Evolutionary conservation across 768 basidiomycete species (phyloP), one percentile per base, ranked within the genome.

Genomic region (Amanita rubescens): DNA sequence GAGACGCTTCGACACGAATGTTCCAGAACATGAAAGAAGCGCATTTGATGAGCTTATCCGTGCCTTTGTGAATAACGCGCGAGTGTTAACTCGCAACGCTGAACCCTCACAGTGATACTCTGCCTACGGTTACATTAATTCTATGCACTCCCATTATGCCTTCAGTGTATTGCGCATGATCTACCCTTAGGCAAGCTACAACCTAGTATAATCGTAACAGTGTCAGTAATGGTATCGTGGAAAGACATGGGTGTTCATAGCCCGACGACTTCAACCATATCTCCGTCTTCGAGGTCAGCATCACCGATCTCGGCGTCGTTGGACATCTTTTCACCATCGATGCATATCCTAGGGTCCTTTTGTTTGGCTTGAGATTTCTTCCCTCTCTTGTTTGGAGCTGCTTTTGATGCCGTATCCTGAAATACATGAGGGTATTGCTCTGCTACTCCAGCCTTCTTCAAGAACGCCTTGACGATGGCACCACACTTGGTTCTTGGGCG

Each of bases 1-100:
- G 41, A 84, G 83, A 64, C 80, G 89, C 15, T 77, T 76, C 10
- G 84, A 89, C 54, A 75, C 75, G 45, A 77, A 71, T 56, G 75
- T 67, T 55, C 67, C 77, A 25, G 85, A 87, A 65, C 71, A 71
- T 60, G 91, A 88, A 62, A 78, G 81, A 22, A 77, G 73, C 57
- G 83, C 84, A 5, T 98, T 94, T 64, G 91, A 97, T 65, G 90
- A 96, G 64, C 80, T 96, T 55, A 83, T 99, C 41, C 83, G 90
- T 44, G 90, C 89, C 12, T 90, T 96, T 58, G 84, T 99, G 47
- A 96, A 97, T 63, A 94, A 96, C 58, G 83, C 90, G 3, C 78
- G 96, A 57, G 93, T 96, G 69, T 68, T 97, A 44, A 84, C 85
- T 49, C 80, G 90, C 60, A 96, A 95, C 68, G 79, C 81, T 5